Evolutionary conservation across 768 basidiomycete genomes (phyloP).

Genomic region (Tricholoma terreum): DNA sequence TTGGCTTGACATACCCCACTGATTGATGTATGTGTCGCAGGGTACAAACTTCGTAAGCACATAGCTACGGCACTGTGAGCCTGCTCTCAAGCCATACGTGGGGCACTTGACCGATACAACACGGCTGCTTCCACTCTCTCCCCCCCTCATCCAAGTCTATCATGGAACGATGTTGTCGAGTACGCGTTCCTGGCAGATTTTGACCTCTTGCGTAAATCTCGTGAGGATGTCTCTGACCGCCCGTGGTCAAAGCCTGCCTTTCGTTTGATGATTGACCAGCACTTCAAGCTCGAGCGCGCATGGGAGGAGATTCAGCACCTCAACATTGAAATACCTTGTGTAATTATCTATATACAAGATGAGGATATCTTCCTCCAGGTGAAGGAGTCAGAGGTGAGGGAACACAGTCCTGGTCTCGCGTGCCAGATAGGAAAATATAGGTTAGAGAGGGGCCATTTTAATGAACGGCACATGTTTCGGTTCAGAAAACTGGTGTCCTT

Average conservation of each 20-base stretch:
- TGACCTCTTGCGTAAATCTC: conserved; percentile 17
- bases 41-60: conserved; percentile 12
- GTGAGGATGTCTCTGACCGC: conserved; percentile 10
- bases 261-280: conserved; percentile 12
- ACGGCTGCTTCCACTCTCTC: conserved; percentile 14
- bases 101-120: conserved; percentile 17
- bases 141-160: conserved; percentile 11
- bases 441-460: neutral
- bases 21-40: neutral
- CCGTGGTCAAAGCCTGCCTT: conserved; percentile 19
- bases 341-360: conserved; percentile 18
- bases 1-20: neutral
- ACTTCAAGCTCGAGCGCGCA: conserved; percentile 20
- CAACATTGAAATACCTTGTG: conserved; percentile 19
- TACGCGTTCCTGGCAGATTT: conserved; percentile 24
- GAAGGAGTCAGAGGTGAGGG: neutral
- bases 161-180: conserved; percentile 25
- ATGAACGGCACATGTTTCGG: neutral
- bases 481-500: neutral
- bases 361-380: neutral
- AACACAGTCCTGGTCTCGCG: neutral
- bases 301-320: conserved; percentile 21
- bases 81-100: conserved; percentile 16
- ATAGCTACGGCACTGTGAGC: conserved; percentile 6
- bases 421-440: neutral